Base-by-base conservation (phyloP, 768 basidiomycete species). In the Leccinum imitatum region DNA sequence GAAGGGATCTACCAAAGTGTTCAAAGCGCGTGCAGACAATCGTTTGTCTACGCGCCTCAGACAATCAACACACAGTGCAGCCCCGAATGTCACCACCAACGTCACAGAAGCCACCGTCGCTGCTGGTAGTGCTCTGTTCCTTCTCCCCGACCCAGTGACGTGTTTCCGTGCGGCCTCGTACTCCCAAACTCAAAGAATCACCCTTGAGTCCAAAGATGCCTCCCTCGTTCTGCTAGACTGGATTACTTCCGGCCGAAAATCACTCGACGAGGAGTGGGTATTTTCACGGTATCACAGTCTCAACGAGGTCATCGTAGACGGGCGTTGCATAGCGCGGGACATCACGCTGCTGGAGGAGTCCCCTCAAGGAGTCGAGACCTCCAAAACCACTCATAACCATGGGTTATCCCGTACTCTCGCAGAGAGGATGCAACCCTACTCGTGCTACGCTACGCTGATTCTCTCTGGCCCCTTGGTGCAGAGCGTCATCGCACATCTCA, bases 1-100 rank as follows among this genome's bases (percentile, higher is more conserved):
- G 27, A 23, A 95, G 93, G 92, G 93, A 33, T 92, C 90, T 4
- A 98, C 95, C 10, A 98, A 98, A 72, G 90, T 98, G 19, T 98
- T 96, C 80, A 95, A 94, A 74, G 77, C 80, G 19, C 85, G 94
- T 23, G 73, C 79, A 8, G 86, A 84, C n/a, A 78, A 80, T 59
- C 80, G 86, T 39, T 77, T 80, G 30, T 84, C 88, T 27, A 77
- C 79, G 50, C 73, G 75, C 39, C 59, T 67, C 50, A 51, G 54
- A 59, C 63, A 58, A 44, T 50, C 51, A 48, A 59, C 51, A 54
- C 58, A 62, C 25, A 25, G 25, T 17, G 37, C 54, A 54, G 23
- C 44, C 3, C 41, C 59, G 53, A 51, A 61, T 11, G 63, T 73
- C 53, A 95, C 91, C 6, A 78, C 73, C 44, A 91, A 95, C 70